These are phyloP conservation scores for bread wheat (Triticum aestivum) DNA, from an alignment of 176 grass and related monocot species.

Conservation along the genomic window DNA sequence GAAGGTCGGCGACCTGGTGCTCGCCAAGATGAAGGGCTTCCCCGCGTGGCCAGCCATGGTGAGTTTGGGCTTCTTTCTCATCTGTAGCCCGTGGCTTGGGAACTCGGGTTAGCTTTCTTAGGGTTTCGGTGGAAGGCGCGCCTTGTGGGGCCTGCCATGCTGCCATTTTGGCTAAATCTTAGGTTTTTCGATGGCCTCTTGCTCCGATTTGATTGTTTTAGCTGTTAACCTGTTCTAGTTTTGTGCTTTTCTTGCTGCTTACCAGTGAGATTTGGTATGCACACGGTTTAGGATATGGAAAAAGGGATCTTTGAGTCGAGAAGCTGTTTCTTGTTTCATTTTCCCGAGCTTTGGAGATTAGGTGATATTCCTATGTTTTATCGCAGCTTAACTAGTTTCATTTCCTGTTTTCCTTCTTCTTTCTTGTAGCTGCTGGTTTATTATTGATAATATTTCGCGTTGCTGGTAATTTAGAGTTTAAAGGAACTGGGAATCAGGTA, in stretches of 20 bases:
- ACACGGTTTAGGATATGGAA: background rate
- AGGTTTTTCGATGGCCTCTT: conserved; percentile 11
- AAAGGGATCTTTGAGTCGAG: conserved; percentile 4
- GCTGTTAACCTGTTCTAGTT: conserved; percentile 26
- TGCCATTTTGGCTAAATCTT: background rate
- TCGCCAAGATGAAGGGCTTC: conserved; percentile 99
- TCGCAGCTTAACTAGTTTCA: background rate
- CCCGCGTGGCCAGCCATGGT: conserved; percentile 97
- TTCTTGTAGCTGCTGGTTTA: background rate
- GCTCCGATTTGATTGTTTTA: conserved; percentile 33
- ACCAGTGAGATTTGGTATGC: background rate
- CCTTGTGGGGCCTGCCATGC: background rate
- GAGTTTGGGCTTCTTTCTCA: conserved; percentile 25
- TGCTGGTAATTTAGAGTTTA: background rate
- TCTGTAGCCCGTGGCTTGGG: conserved; percentile 21
- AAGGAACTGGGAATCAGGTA: background rate
- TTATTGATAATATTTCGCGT: conserved; percentile 3
- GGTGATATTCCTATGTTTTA: background rate
- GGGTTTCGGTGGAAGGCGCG: background rate
- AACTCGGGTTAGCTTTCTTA: conserved; percentile 21
- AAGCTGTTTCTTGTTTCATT: background rate
- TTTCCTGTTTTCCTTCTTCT: background rate
- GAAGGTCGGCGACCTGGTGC: conserved; percentile 99
- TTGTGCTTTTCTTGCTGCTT: background rate
- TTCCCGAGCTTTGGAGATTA: background rate